These are phyloP conservation scores for Plenodomus biglobosus DNA, from an alignment of 2,329 filamentous ascomycete species.

Conservation along the genomic window DNA sequence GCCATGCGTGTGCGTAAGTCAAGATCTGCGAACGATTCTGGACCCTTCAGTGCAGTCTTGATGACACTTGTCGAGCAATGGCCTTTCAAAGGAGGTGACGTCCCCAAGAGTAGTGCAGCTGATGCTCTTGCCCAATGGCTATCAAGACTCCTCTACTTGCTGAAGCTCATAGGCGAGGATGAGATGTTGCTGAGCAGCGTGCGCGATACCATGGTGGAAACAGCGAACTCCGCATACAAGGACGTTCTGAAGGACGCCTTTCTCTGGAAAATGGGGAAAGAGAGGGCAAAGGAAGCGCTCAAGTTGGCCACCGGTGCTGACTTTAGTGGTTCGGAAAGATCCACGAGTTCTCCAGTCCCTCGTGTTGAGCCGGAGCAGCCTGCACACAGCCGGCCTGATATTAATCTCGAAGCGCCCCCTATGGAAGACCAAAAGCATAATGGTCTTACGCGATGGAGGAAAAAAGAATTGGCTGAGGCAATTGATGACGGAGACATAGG, in stretches of 20 bases:
- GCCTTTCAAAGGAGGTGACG: constrained; percentile 56
- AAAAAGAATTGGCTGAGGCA: constrained; percentile 75
- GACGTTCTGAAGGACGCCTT: constrained; percentile 40
- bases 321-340: constrained; percentile 41
- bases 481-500: constrained; percentile 75
- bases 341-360: constrained; percentile 30
- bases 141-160: constrained; percentile 37
- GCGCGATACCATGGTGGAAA: constrained; percentile 32
- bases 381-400: constrained; percentile 6
- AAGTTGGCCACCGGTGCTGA: constrained; percentile 39
- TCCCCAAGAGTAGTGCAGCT: constrained; percentile 26
- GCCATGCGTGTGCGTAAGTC: constrained; percentile 44
- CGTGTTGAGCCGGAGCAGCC: constrained; percentile 16
- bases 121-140: constrained; percentile 41
- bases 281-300: constrained; percentile 39
- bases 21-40: constrained; percentile 17
- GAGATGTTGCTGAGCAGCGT: constrained; percentile 28
- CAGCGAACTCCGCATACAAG: constrained; percentile 32
- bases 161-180: constrained; percentile 43
- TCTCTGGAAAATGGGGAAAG: constrained; percentile 43
- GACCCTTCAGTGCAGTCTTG: constrained; percentile 63
- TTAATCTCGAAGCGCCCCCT: constrained; percentile 43
- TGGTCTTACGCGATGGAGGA: constrained; percentile 64
- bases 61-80: constrained; percentile 77
- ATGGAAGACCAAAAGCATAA: constrained; percentile 48